Base-by-base conservation (phyloP, 306 rosid genomes). In the Delonix regia region DNA sequence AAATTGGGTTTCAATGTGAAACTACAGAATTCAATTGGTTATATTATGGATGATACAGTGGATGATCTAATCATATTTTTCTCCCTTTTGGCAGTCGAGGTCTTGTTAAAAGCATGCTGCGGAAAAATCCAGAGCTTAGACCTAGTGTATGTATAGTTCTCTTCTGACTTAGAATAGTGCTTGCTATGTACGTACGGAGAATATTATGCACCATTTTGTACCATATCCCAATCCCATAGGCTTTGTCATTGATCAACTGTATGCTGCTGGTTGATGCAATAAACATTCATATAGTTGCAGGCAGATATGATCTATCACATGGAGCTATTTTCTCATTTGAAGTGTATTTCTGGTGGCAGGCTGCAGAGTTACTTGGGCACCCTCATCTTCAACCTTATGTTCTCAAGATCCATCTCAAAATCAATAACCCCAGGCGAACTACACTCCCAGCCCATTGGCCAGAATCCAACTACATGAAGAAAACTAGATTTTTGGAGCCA, bases 21-120 rank as follows among this genome's bases (percentile, higher is more conserved):
- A 34, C 38, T 52, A 44, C 51, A 57, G 38, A 34, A 12, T 41
- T 67, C 21, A 49, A 18, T 22, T 73, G 47, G 69, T 72, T 65
- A 53, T 80, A 24, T 27, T 53, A 33, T 42, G 72, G 69, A 51
- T 64, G 30, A 12, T 79, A 7, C n/a, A 27, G n/a, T 38, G n/a
- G n/a, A n/a, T 77, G 80, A 69, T 47, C 69, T 67, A 83, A 62
- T 78, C n/a, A 69, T 82, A 51, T 71, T 75, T 74, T 63, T 85
- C 55, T 77, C 44, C 59, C 80, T 80, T 65, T 83, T 89, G 79
- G 78, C 94, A 96, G 99, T 83, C 99, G 98, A 70, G 83, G 94
- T 76, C 98, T 96, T 25, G 90, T 96, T 70, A 96, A 96, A 83
- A 93, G 97, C 86, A 91, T 96, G 99, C 92, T 96, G 88, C 98